These are phyloP conservation scores for Annulohypoxylon bovei DNA, from an alignment of 495 filamentous ascomycete species.

Conservation along the genomic window DNA sequence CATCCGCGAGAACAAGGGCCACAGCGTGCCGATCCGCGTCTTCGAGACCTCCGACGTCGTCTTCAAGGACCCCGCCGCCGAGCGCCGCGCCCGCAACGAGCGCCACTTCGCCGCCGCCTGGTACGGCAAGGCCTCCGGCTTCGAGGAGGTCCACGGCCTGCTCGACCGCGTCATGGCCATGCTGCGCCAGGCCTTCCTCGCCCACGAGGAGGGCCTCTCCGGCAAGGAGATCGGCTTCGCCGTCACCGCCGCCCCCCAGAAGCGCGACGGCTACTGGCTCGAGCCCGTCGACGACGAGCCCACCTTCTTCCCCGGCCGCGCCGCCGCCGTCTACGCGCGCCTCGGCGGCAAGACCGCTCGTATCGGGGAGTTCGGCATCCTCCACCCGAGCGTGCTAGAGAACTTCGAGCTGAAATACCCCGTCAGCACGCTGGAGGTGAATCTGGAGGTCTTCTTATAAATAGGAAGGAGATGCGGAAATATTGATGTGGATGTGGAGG, in stretches of 20 bases:
- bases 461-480: background rate
- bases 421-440: constrained; percentile 93
- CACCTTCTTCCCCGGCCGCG: constrained; percentile 91
- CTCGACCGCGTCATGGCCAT: constrained; percentile 92
- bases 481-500: background rate
- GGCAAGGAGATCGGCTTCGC: constrained; percentile 59
- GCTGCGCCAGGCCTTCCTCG: constrained; percentile 84
- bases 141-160: constrained; percentile 95
- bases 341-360: constrained; percentile 72
- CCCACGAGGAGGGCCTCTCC: constrained; percentile 73
- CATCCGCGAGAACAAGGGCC: constrained; percentile 91
- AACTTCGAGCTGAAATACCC: constrained; percentile 94
- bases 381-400: constrained; percentile 91
- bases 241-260: constrained; percentile 57
- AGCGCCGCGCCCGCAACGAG: constrained; percentile 91
- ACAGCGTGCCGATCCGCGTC: constrained; percentile 88
- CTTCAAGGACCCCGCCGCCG: constrained; percentile 80
- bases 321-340: constrained; percentile 80
- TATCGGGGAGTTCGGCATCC: constrained; percentile 90
- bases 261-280: constrained; percentile 85
- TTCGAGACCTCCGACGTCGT: constrained; percentile 93
- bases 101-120: constrained; percentile 94
- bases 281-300: constrained; percentile 83
- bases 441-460: constrained; percentile 93
- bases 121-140: constrained; percentile 94